Base-by-base conservation (phyloP, 2,329 filamentous ascomycete genomes). In the Corinectria fuckeliana region DNA sequence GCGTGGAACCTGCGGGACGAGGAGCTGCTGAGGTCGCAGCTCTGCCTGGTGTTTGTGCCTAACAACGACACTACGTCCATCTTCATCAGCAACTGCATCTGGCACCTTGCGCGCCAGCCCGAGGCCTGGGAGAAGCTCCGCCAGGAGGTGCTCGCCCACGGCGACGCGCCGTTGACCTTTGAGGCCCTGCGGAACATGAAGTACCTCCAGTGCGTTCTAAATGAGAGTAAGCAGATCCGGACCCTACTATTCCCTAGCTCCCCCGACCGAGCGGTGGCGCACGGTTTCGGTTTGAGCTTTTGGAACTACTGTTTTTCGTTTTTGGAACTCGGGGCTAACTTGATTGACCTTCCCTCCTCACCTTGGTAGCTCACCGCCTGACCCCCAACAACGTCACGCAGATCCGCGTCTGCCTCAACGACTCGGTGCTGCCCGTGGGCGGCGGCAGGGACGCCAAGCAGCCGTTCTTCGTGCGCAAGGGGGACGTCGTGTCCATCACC, bases 351-450 rank as follows among this genome's bases (percentile, higher is more conserved):
- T 32, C 16, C 32, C 25, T 44, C 41, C 25, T n/a, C n/a, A n/a
- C n/a, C 14, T 36, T 45, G 9, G n/a, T 25, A 57, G 56, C 56
- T 14, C 59, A 62, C 44, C 59, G 59, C 6, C 34, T 64, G 23
- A 60, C 60, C 28, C 61, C 61, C 28, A 63, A 63, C 52, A 63
- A 63, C n/a, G 58, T 61, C 13, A 60, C 58, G 8, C 58, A 63
- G 39, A 54, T 61, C 23, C 53, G 61, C 9, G 50, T 56, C 20
- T 57, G 57, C 38, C 56, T 58, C 11, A 59, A 61, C 23, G 81
- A 84, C 68, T 82, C 82, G 2, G 74, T 78, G 0, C 74, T 86
- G 0, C 83, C 83, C 2, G 67, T 75, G 1, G 84, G 84, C 42
- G 84, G 83, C 34, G 83, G 83, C 0, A 68, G 75, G 3, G 76